Percentiles rank a stretch among this genome's conserved stretches.
Evolutionary conservation across 306 rosid species (phyloP).

Genomic region (Geum urbanum): DNA sequence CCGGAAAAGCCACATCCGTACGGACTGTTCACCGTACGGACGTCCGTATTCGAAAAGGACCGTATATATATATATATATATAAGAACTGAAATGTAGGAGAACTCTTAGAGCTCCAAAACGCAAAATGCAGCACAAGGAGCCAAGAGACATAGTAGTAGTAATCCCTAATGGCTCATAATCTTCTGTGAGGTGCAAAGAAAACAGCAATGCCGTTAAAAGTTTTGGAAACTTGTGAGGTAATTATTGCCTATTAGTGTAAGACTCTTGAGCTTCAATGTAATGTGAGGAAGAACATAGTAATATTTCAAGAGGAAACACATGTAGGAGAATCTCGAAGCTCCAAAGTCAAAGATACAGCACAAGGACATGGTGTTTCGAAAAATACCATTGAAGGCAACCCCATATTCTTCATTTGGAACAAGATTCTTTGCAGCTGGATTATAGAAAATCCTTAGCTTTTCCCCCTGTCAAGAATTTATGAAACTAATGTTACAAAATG

Average conservation of each 20-base stretch:
- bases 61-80: too few species aligned
- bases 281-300: too few species aligned
- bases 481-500: slow-evolving; percentile 3
- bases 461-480: slow-evolving; percentile 61
- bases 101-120: neutral
- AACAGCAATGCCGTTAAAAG: slow-evolving; percentile 1
- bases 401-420: slow-evolving; percentile 79
- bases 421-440: slow-evolving; percentile 65
- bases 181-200: neutral
- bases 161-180: neutral
- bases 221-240: neutral
- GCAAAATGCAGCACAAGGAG: slow-evolving; percentile 4
- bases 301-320: neutral
- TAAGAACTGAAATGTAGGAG: neutral
- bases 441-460: slow-evolving; percentile 78
- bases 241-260: neutral
- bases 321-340: neutral
- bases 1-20: too few species aligned
- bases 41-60: too few species aligned
- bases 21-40: too few species aligned
- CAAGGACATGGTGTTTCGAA: neutral
- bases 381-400: slow-evolving; percentile 76
- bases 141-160: neutral
- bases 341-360: neutral
- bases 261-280: neutral